Conservation (phyloP, 495 filamentous ascomycete genomes). For the Xeromyces bisporus region DNA sequence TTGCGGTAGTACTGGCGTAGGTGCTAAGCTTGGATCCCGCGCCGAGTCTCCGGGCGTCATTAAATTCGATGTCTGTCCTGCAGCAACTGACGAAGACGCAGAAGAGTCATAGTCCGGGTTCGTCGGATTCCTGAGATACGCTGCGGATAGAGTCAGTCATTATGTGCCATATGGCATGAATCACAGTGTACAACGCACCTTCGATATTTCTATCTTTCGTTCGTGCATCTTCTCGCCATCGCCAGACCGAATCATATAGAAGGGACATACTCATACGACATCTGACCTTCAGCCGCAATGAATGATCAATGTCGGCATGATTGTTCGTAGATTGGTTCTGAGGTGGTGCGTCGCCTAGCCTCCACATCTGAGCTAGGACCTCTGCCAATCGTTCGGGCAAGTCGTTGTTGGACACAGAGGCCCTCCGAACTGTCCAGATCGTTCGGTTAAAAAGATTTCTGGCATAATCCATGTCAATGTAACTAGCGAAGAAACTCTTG, state of each 20-base stretch:
- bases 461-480: slow-evolving; percentile 57
- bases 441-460: slow-evolving; percentile 57
- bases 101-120: slow-evolving; percentile 69
- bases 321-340: slow-evolving; percentile 13
- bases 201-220: slow-evolving; percentile 65
- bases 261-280: slow-evolving; percentile 88
- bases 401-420: slow-evolving; percentile 70
- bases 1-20: slow-evolving; percentile 21
- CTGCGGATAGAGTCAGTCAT: slow-evolving; percentile 14
- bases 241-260: slow-evolving; percentile 84
- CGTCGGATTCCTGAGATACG: slow-evolving; percentile 71
- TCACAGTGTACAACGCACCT: slow-evolving; percentile 30
- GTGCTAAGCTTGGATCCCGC: slow-evolving; percentile 31
- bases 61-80: slow-evolving; percentile 11
- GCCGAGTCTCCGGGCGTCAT: slow-evolving; percentile 24
- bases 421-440: slow-evolving; percentile 57
- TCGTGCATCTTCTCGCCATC: slow-evolving; percentile 79
- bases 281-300: slow-evolving; percentile 65
- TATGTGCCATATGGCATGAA: not conserved
- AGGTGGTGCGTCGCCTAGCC: slow-evolving; percentile 40
- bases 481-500: slow-evolving; percentile 60
- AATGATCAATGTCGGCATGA: slow-evolving; percentile 41
- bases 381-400: slow-evolving; percentile 73
- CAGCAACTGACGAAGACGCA: slow-evolving; percentile 38
- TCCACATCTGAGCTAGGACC: slow-evolving; percentile 85